Conservation (phyloP, 805 yeast genomes). For the Metschnikowia hibisci region DNA sequence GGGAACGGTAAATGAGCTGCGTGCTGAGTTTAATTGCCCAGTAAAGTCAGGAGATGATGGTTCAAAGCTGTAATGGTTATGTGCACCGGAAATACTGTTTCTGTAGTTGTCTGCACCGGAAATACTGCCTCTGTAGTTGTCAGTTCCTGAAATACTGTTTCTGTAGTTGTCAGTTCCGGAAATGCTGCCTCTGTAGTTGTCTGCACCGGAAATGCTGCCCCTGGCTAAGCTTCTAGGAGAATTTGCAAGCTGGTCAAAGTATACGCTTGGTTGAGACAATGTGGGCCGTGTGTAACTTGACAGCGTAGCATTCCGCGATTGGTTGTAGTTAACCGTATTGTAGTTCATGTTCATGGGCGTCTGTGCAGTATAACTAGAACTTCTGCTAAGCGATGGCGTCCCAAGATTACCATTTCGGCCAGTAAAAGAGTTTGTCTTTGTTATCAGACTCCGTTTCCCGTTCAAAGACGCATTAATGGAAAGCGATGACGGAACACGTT, state of each 20-base stretch:
- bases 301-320: not conserved
- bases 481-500: slow-evolving; percentile 17
- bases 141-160: slow-evolving; percentile 10
- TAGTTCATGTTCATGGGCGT: not conserved
- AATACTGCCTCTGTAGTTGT: slow-evolving; percentile 9
- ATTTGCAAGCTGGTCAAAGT: slow-evolving; percentile 9
- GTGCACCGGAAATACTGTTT: slow-evolving; percentile 10
- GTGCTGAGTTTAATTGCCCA: slow-evolving; percentile 4
- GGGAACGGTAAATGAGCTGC: slow-evolving; percentile 13
- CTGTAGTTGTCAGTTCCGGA: slow-evolving; percentile 3
- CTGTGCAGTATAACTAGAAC: slow-evolving; percentile 6
- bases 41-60: slow-evolving; percentile 14
- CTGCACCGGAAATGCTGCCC: slow-evolving; percentile 9
- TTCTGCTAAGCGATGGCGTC: slow-evolving; percentile 3
- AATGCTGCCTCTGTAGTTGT: slow-evolving; percentile 5
- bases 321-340: not conserved
- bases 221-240: slow-evolving; percentile 5
- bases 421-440: slow-evolving; percentile 9
- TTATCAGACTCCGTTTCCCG: slow-evolving; percentile 14
- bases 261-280: not conserved
- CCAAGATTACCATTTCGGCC: not conserved
- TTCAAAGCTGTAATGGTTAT: slow-evolving; percentile 9
- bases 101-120: slow-evolving; percentile 4
- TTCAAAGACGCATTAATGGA: slow-evolving; percentile 13
- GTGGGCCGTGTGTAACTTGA: not conserved